Conservation (phyloP, 805 yeast genomes). For the Danielia reshetovae region DNA sequence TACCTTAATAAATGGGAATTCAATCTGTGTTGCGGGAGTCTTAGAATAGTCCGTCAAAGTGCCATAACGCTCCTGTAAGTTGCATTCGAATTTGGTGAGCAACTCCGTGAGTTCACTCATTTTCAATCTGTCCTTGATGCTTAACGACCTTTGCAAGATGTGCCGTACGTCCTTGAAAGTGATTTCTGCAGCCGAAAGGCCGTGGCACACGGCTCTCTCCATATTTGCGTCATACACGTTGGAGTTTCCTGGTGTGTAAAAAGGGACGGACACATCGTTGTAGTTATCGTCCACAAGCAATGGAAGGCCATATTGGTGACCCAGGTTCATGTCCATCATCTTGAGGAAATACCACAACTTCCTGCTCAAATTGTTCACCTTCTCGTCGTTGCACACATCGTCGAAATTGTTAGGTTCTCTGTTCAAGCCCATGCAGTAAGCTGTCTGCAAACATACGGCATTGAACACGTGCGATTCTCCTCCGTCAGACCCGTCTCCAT, state of each 20-base stretch:
- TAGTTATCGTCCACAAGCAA: conserved; percentile 26
- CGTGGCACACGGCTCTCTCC: conserved; percentile 30
- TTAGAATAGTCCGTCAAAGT: conserved; percentile 1
- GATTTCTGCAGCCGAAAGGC: background rate
- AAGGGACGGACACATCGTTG: conserved; percentile 29
- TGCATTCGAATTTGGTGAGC: background rate
- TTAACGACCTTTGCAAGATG: conserved; percentile 34
- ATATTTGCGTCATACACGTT: conserved; percentile 30
- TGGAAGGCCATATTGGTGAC: conserved; percentile 32
- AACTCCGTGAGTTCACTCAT: conserved; percentile 32
- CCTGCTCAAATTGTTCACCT: conserved; percentile 7
- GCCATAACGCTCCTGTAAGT: background rate
- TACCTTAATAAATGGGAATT: conserved; percentile 11
- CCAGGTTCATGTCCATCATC: conserved; percentile 33
- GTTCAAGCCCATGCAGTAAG: conserved; percentile 19
- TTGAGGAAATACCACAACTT: conserved; percentile 20
- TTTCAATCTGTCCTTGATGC: conserved; percentile 35
- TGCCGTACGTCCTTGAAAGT: conserved; percentile 26
- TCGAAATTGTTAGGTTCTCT: conserved; percentile 13
- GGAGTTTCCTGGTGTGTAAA: conserved; percentile 30
- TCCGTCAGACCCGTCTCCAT: conserved; percentile 16
- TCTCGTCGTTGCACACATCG: conserved; percentile 3
- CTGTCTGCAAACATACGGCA: conserved; percentile 28
- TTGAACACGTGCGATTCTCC: conserved; percentile 13
- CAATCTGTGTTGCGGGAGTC: background rate